phyloP scores from a whole-genome alignment of 164 flowering plant genomes.

The Magnolia changhungtana region DNA sequence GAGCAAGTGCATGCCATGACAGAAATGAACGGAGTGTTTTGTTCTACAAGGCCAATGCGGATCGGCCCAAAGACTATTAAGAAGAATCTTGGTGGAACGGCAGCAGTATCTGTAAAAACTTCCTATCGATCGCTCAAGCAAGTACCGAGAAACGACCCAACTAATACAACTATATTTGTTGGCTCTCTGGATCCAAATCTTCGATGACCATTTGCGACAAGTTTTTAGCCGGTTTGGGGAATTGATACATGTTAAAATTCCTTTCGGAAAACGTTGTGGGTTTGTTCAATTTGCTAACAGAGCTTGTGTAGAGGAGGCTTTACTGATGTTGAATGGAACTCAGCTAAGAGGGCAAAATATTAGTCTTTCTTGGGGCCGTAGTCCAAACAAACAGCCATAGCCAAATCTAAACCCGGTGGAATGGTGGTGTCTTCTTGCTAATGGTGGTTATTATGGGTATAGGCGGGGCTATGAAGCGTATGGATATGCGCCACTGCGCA shows the following conservation, averaged over 20 bases:
- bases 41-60: conserved; percentile 82
- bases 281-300: no score
- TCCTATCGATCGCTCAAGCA: conserved; percentile 57
- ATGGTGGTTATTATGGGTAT: conserved; percentile 48
- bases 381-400: conserved; percentile 73
- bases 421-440: conserved; percentile 9
- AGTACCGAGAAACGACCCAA: conserved; percentile 73
- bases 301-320: no score
- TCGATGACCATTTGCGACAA: conserved; percentile 64
- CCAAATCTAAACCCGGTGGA: conserved; percentile 61
- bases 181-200: conserved; percentile 75
- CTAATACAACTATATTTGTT: conserved; percentile 85
- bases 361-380: conserved; percentile 88
- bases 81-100: conserved; percentile 40
- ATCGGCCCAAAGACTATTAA: conserved; percentile 86
- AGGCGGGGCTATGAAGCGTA: conserved; percentile 59
- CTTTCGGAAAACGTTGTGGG: no score
- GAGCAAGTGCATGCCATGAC: conserved; percentile 84
- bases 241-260: conserved; percentile 79
- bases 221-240: conserved; percentile 69
- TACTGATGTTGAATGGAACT: conserved; percentile 74
- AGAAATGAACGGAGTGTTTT: conserved; percentile 81
- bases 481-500: conserved; percentile 63
- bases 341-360: conserved; percentile 63
- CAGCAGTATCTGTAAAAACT: conserved; percentile 55